Conservation (phyloP, 192 early-diverging fungal genomes). For the Mortierella antarctica region DNA sequence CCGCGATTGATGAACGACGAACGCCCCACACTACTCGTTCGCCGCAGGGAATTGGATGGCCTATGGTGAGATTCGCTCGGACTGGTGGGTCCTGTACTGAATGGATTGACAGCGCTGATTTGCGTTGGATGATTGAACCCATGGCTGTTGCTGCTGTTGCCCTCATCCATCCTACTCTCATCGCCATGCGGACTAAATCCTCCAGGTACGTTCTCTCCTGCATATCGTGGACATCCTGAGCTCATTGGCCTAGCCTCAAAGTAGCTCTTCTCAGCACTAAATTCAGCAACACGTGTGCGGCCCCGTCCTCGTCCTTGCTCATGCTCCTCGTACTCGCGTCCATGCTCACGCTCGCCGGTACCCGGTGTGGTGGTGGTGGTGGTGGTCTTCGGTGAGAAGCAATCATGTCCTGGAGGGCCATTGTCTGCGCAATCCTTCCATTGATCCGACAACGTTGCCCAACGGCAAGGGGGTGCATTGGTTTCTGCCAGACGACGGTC, state of each 20-base stretch:
- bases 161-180: background rate
- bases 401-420: slow-evolving; percentile 23
- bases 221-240: background rate
- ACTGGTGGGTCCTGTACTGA: slow-evolving; percentile 39
- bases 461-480: slow-evolving; percentile 14
- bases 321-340: slow-evolving; percentile 3
- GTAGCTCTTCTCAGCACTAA: background rate
- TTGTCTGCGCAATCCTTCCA: slow-evolving; percentile 35
- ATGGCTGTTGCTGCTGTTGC: slow-evolving; percentile 1
- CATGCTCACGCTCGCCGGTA: background rate
- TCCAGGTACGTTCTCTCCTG: background rate
- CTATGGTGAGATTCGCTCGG: slow-evolving; percentile 22
- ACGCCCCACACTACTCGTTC: slow-evolving; percentile 37
- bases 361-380: background rate
- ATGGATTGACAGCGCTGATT: slow-evolving; percentile 12
- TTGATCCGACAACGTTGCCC: slow-evolving; percentile 38
- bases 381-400: background rate
- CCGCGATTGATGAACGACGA: slow-evolving; percentile 21
- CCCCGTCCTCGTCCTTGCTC: background rate
- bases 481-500: background rate
- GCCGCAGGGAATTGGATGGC: background rate
- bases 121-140: background rate
- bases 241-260: slow-evolving; percentile 6
- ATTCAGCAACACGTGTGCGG: background rate
- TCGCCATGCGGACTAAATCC: slow-evolving; percentile 21